Evolutionary conservation across 441 rosid species (phyloP), one percentile per base, ranked within the genome.

Genomic region (Viola pubescens): DNA sequence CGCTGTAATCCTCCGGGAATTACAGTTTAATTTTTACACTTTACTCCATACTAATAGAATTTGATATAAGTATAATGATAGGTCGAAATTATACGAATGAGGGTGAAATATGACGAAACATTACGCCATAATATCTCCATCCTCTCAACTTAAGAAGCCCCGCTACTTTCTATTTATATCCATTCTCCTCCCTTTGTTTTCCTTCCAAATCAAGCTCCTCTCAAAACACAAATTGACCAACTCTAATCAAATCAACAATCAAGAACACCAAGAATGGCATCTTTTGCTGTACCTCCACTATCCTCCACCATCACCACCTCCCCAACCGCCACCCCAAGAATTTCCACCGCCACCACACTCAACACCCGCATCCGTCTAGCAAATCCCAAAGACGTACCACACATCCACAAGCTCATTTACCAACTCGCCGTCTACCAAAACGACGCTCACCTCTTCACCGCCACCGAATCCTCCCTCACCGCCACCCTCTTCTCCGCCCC

Each of bases 351-450:
- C 56, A 5, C 56, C 41, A 52, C 9, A 34, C 56, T 52, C 37
- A 26, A 52, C 56, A 52, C 42, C 38, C 56, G 56, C 1, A 52
- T 37, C 16, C 56, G 56, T 40, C 56, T 52, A 52, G 56, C 56
- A 34, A 34, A 11, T 8, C 56, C 56, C 37, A 9, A 11, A 7
- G 56, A 52, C 37, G 56, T 52, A 9, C 56, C 56, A 26, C 56
- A 52, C 56, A 52, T 52, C 56, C 56, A 52, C 41, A 52, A 52
- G 6, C 56, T 52, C 56, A 5, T 34, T 8, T 34, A 52, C 38
- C 56, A 52, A 37, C 11, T 52, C 7, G 56, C 56, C 38, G 37
- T 34, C 56, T 52, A 7, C n/a, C 56, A 52, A 52, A 52, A 52
- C 7, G 56, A 52, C 6, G 37, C 56, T 52, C 56, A 52, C n/a